A percentile compares a stretch with the other conserved stretches of the same genome.
phyloP scores from a whole-genome alignment of 2,329 filamentous ascomycete species.

The Xylaria polymorpha region DNA sequence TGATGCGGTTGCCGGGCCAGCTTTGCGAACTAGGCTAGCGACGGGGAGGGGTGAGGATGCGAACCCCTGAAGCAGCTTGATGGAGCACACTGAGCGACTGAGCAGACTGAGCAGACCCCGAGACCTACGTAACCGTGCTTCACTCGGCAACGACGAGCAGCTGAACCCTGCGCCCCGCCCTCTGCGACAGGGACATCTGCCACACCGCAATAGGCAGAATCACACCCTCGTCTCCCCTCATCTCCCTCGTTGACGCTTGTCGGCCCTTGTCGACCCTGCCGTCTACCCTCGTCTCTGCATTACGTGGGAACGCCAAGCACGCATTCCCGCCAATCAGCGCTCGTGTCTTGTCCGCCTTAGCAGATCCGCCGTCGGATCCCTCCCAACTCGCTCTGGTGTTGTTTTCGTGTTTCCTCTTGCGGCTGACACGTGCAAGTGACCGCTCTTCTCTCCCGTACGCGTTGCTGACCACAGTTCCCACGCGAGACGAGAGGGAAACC shows the following conservation, averaged over 20 bases:
- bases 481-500: conserved; percentile 10
- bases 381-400: conserved; percentile 11
- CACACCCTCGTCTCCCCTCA: background rate
- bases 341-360: background rate
- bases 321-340: conserved; percentile 2
- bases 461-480: conserved; percentile 14
- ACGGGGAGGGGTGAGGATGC: background rate
- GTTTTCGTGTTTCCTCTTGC: conserved; percentile 26
- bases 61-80: no score
- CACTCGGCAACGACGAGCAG: conserved; percentile 5
- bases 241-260: background rate
- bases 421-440: conserved; percentile 29
- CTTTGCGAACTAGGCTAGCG: background rate
- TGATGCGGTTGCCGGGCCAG: background rate
- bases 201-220: conserved; percentile 18
- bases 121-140: conserved; percentile 19
- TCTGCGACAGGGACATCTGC: conserved; percentile 4
- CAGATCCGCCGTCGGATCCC: conserved; percentile 2
- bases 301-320: conserved; percentile 17
- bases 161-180: background rate
- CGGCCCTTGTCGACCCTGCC: no score
- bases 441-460: background rate
- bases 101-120: background rate
- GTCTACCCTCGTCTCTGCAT: background rate
- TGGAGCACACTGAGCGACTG: no score